Percentiles rank a stretch among this genome's conserved stretches.
phyloP scores from a whole-genome alignment of 495 filamentous ascomycete genomes.

The Penicillium atrosanguineum region DNA sequence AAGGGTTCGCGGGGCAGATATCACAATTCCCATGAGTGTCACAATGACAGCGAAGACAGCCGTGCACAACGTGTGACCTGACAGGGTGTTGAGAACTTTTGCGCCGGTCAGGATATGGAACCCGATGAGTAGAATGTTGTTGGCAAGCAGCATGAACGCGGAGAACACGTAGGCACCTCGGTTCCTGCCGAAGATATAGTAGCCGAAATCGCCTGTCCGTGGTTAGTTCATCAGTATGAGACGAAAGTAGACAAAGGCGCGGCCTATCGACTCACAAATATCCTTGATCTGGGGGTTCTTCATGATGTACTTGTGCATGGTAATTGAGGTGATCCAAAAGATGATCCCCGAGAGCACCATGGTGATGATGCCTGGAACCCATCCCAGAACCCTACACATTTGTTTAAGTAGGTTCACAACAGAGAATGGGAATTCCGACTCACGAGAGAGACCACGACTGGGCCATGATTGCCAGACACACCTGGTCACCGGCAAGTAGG shows the following conservation, averaged over 20 bases:
- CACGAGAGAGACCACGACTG: conserved; percentile 48
- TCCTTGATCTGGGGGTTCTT: conserved; percentile 46
- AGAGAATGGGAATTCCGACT: conserved; percentile 7
- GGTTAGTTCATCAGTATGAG: background rate
- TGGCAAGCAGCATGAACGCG: conserved; percentile 39
- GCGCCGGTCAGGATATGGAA: conserved; percentile 41
- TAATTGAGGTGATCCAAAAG: conserved; percentile 44
- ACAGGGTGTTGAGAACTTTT: conserved; percentile 37
- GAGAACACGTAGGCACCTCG: conserved; percentile 33
- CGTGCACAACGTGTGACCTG: conserved; percentile 36
- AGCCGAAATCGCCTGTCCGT: conserved; percentile 35
- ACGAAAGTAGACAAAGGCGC: background rate
- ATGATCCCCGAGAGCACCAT: conserved; percentile 32
- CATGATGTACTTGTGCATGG: conserved; percentile 50
- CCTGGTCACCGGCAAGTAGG: conserved; percentile 44
- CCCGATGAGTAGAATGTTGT: conserved; percentile 39
- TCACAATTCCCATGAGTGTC: conserved; percentile 37
- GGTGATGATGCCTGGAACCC: conserved; percentile 47
- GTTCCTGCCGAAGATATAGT: conserved; percentile 40
- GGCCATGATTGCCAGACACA: conserved; percentile 50
- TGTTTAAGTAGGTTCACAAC: background rate
- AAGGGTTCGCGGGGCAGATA: conserved; percentile 41
- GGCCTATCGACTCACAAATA: conserved; percentile 33
- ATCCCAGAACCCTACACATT: conserved; percentile 37
- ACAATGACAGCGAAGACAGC: conserved; percentile 34